Percentiles rank a stretch among this genome's conserved stretches.
phyloP scores from a whole-genome alignment of 192 early-diverging fungal genomes.

The Pilobolus umbonatus region DNA sequence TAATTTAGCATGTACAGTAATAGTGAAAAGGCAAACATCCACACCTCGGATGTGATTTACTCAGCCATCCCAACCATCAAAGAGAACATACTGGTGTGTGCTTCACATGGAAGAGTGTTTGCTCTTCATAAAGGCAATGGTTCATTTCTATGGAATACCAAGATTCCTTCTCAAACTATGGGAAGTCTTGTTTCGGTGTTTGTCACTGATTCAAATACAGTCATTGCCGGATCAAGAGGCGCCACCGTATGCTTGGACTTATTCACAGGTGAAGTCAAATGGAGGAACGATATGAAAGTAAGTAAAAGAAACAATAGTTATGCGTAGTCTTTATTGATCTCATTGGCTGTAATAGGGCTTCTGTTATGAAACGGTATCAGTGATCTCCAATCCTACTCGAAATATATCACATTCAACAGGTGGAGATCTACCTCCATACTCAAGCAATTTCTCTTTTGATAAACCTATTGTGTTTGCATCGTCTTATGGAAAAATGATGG shows the following conservation, averaged over 20 bases:
- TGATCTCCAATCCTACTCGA: slow-evolving; percentile 15
- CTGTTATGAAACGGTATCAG: slow-evolving; percentile 15
- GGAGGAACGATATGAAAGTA: slow-evolving; percentile 28
- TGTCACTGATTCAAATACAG: slow-evolving; percentile 16
- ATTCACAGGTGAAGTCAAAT: slow-evolving; percentile 13
- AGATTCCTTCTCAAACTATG: background rate
- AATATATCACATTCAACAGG: background rate
- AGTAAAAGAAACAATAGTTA: slow-evolving; percentile 17
- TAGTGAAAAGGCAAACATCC: no score
- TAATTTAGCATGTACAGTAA: no score
- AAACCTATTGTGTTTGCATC: slow-evolving; percentile 10
- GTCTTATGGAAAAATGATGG: slow-evolving; percentile 18
- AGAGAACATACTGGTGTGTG: slow-evolving; percentile 15
- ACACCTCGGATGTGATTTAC: no score
- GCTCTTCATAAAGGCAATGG: slow-evolving; percentile 23
- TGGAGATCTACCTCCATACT: background rate
- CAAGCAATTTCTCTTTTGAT: background rate
- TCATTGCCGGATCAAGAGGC: slow-evolving; percentile 12
- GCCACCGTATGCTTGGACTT: slow-evolving; percentile 12
- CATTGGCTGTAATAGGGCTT: slow-evolving; percentile 24
- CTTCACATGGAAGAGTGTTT: slow-evolving; percentile 24
- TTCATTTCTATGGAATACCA: slow-evolving; percentile 4
- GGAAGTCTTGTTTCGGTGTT: slow-evolving; percentile 17
- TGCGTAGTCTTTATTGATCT: slow-evolving; percentile 10
- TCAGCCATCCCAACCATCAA: no score